phyloP scores from a whole-genome alignment of 225 moss, liverwort and hornwort species.

The Ulota crispa region DNA sequence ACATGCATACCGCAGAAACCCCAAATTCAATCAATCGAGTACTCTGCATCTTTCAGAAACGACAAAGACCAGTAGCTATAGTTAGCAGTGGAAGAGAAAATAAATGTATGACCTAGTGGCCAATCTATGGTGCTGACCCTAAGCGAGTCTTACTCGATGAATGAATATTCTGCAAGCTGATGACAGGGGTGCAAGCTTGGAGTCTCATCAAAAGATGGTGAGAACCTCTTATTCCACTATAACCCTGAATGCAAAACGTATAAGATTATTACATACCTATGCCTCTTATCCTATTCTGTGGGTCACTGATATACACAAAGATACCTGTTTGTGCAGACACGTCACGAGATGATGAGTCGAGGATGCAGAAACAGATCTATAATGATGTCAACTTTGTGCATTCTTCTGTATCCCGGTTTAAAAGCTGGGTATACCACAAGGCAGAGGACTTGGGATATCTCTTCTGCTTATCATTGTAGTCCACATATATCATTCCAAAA shows the following conservation, averaged over 20 bases:
- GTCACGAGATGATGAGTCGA: constrained; percentile 16
- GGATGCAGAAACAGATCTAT: not conserved
- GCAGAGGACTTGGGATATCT: constrained; percentile 45
- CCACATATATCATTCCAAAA: constrained; percentile 53
- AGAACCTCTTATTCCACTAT: not conserved
- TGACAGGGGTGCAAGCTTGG: not conserved
- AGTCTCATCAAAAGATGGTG: not conserved
- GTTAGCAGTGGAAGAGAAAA: not conserved
- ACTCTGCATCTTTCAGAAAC: not conserved
- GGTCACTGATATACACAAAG: not conserved
- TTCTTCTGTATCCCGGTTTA: not conserved
- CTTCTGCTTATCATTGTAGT: constrained; percentile 40
- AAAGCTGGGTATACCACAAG: constrained; percentile 45
- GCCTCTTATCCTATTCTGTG: not conserved
- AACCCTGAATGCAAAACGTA: not conserved
- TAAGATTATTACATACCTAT: not conserved
- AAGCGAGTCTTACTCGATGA: not conserved
- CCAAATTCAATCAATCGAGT: not conserved
- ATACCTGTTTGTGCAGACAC: not conserved
- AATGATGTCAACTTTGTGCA: not conserved
- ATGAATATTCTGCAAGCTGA: constrained; percentile 1
- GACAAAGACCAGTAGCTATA: not conserved
- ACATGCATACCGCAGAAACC: not conserved
- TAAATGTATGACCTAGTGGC: not conserved
- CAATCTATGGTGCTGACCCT: not conserved